These are phyloP conservation scores for Saccharomyces jurei DNA, from an alignment of 805 yeast genomes.

Conservation along the genomic window DNA sequence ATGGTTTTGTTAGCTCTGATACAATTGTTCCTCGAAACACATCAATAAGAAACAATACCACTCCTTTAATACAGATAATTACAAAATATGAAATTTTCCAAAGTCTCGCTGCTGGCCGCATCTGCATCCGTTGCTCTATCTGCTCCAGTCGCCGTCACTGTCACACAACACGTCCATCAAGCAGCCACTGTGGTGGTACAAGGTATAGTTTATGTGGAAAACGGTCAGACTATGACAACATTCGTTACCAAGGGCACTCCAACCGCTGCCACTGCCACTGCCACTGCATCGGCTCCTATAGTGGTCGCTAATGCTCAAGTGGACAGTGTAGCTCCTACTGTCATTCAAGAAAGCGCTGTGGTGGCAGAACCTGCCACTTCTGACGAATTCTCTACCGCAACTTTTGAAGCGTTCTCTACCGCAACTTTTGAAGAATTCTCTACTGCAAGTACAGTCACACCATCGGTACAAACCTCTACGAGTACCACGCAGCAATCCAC, in stretches of 20 bases:
- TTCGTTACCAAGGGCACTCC: conserved; percentile 13
- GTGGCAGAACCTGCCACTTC: conserved; percentile 3
- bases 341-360: conserved; percentile 8
- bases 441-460: background rate
- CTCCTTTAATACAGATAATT: background rate
- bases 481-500: background rate
- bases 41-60: background rate
- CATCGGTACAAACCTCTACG: background rate
- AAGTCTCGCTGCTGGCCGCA: conserved; percentile 14
- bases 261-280: conserved; percentile 7
- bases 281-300: conserved; percentile 11
- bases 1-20: background rate
- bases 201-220: conserved; percentile 20
- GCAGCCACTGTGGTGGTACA: conserved; percentile 22
- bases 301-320: conserved; percentile 11
- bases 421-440: conserved; percentile 32
- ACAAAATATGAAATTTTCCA: conserved; percentile 19
- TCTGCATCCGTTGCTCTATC: conserved; percentile 16
- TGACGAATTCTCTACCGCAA: conserved; percentile 11
- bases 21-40: background rate
- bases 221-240: conserved; percentile 21
- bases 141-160: conserved; percentile 24
- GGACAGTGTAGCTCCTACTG: conserved; percentile 17
- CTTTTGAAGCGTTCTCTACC: conserved; percentile 37
- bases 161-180: conserved; percentile 24